Base-by-base conservation (phyloP, 495 filamentous ascomycete species). In the Penicillium verhagenii region DNA sequence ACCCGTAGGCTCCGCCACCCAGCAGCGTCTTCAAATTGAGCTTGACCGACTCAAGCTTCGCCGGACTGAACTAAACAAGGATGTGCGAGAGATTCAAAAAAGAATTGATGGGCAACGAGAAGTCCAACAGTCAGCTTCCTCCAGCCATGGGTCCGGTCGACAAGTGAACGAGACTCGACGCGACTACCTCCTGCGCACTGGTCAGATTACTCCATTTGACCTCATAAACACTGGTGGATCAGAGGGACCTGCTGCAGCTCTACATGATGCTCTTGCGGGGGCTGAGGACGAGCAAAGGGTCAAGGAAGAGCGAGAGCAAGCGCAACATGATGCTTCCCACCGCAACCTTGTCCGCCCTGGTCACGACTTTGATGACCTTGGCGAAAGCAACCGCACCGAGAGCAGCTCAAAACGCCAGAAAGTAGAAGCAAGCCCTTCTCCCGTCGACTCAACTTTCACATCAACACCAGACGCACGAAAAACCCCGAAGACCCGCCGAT, bases 191-290 rank as follows among this genome's bases (percentile, higher is more conserved):
- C 92, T 98, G 29, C 82, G 94, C 6, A 98, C 93, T 0, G 94
- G 94, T 48, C 96, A 97, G 70, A 98, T 98, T 60, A 98, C 94
- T 0, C 94, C 94, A 0, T 97, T 98, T 54, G 87, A 92, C 2
- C 86, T 84, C 47, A 79, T 92, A 61, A 77, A 79, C 39, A 78
- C 76, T 26, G 73, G 77, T 20, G 68, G 73, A 18, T 73, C 75
- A 13, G 75, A 77, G 35, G 83, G 80, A 1, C 73, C 80, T 6
- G 75, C 82, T 33, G 81, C 85, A 16, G 84, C 82, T 46, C 75
- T 94, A 6, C 82, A 84, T 19, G 81, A 89, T 67, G 89, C 84
- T 7, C 79, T 96, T 40, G 73, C 90, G 13, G 88, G 91, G 52
- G 89, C 89, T 0, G 91, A 92, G 59, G 85, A 87, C 50, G 76